Percentiles rank a stretch among this genome's conserved stretches.
phyloP scores from a whole-genome alignment of 805 yeast genomes.

The Ogataea methylovora region DNA sequence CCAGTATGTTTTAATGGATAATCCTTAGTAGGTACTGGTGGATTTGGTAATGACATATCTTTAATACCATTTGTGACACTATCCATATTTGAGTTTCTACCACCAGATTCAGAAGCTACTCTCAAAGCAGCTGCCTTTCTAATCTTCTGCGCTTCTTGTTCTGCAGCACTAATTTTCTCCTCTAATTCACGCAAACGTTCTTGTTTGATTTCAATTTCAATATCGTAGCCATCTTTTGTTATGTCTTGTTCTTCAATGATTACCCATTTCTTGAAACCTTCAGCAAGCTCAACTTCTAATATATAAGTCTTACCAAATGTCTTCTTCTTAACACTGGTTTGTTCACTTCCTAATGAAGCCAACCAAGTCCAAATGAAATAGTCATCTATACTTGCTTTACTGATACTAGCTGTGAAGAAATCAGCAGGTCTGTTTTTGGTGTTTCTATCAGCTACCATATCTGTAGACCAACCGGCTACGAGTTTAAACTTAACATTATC shows the following conservation, averaged over 20 bases:
- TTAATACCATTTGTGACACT: neutral
- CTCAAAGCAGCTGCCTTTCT: slow-evolving; percentile 1
- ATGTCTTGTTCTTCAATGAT: slow-evolving; percentile 62
- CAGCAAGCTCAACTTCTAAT: slow-evolving; percentile 72
- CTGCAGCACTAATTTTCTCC: slow-evolving; percentile 19
- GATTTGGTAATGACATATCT: slow-evolving; percentile 4
- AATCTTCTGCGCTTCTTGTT: slow-evolving; percentile 17
- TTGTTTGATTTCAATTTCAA: slow-evolving; percentile 26
- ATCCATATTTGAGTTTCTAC: too few relatives aligned
- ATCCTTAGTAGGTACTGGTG: slow-evolving; percentile 5
- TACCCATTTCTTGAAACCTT: slow-evolving; percentile 71
- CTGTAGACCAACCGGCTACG: slow-evolving; percentile 28
- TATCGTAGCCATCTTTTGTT: slow-evolving; percentile 25
- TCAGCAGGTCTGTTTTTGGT: slow-evolving; percentile 15
- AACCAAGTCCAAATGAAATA: slow-evolving; percentile 92
- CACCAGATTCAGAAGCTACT: neutral
- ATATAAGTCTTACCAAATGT: slow-evolving; percentile 78
- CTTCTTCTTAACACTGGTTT: slow-evolving; percentile 53
- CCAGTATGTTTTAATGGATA: neutral
- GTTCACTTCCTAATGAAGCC: slow-evolving; percentile 67
- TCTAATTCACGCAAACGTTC: slow-evolving; percentile 23
- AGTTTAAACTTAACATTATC: slow-evolving; percentile 20
- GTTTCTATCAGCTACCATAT: slow-evolving; percentile 20
- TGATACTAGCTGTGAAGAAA: slow-evolving; percentile 38
- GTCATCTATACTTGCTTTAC: slow-evolving; percentile 71